Evolutionary conservation across 305 asterid genomes (phyloP).

Genomic region (Plantago coronopus): DNA sequence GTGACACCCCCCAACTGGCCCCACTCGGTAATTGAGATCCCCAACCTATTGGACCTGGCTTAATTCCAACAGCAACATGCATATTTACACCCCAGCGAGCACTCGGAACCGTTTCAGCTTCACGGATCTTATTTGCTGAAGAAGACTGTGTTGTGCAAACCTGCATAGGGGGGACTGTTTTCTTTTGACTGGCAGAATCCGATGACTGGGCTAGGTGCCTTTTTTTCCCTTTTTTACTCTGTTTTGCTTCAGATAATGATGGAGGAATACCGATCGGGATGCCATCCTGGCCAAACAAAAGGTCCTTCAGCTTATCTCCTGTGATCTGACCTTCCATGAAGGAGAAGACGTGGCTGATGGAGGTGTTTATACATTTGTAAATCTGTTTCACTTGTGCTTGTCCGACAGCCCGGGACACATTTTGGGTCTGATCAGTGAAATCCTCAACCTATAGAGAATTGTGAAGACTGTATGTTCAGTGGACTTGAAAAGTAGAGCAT

Average conservation of each 20-base stretch:
- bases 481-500: constrained; percentile 20
- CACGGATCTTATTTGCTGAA: constrained; percentile 25
- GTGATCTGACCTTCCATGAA: constrained; percentile 57
- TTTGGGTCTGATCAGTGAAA: constrained; percentile 78
- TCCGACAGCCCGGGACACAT: constrained; percentile 88
- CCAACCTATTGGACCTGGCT: not conserved
- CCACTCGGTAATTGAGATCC: constrained; percentile 4
- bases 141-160: not conserved
- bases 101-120: constrained; percentile 19
- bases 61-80: not conserved
- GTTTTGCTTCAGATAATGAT: constrained; percentile 9
- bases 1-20: constrained; percentile 23
- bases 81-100: not conserved
- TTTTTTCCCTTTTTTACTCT: constrained; percentile 17
- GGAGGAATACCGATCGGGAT: constrained; percentile 24
- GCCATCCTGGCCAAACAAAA: constrained; percentile 55
- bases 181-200: constrained; percentile 11
- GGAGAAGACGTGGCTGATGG: constrained; percentile 39
- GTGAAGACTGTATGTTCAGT: constrained; percentile 12
- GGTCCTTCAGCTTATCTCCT: constrained; percentile 38
- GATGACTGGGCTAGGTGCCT: constrained; percentile 19
- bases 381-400: constrained; percentile 57
- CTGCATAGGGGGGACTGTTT: constrained; percentile 8
- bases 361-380: constrained; percentile 54
- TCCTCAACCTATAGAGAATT: constrained; percentile 67